Base-by-base conservation (phyloP, 306 rosid genomes). In the Boehmeria nivea region DNA sequence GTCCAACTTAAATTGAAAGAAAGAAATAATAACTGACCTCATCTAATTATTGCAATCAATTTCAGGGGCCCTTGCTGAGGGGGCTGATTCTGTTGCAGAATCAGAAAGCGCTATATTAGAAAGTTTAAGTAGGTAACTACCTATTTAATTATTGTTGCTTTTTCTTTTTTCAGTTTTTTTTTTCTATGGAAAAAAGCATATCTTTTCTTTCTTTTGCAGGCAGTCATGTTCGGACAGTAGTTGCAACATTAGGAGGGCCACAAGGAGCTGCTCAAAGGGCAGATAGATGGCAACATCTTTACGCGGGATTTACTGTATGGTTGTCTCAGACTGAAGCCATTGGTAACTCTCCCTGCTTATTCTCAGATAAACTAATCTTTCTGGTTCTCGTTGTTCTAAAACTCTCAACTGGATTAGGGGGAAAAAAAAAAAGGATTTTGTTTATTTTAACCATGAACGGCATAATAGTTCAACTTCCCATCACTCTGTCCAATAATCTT, bases 291-390 rank as follows among this genome's bases (percentile, higher is more conserved):
- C 72, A 15, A 64, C 94, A 91, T 81, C 95, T 91, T 38, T 67
- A 77, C 70, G 87, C 95, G 2, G 96, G 99, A 54, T 91, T 87
- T 73, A 87, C 89, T 18, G 68, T 87, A 61, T 91, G 95, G 95
- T 67, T 91, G 72, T 91, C 95, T 22, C 82, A 76, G 51, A 91
- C 96, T n/a, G 83, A 84, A 65, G 86, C 96, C 48, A 25, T 38
- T 49, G 95, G 96, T 84, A 57, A 58, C 31, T 33, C 67, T 49
- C 27, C 65, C 44, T 33, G 43, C 18, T 49, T 62, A 44, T 18
- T 43, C 45, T 58, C 53, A 15, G 26, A 66, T 45, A 23, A 18
- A 62, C n/a, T 9, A 44, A 61, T 58, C 51, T 47, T 36, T 14
- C 31, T 19, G 21, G 15, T 45, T 20, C 34, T 16, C 19, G 3